Conservation (phyloP, 306 rosid genomes). For the Rosa chinensis region DNA sequence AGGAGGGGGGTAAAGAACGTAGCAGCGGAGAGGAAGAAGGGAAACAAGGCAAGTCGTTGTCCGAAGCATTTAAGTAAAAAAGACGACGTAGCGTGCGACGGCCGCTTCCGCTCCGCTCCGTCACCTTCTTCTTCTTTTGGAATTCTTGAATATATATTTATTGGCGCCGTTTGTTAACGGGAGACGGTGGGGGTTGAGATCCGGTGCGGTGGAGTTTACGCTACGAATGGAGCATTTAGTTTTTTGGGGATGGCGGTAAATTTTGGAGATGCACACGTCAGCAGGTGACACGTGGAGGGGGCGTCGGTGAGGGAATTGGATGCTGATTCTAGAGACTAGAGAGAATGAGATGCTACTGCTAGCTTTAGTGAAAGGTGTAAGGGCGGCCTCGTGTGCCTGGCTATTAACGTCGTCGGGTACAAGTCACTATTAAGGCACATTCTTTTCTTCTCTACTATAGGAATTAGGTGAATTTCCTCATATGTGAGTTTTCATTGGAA, state of each 20-base stretch:
- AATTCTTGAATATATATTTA: not conserved
- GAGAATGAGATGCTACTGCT: not conserved
- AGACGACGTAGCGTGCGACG: slow-evolving; percentile 60
- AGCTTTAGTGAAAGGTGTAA: not conserved
- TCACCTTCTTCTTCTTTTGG: slow-evolving; percentile 35
- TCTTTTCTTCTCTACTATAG: not conserved
- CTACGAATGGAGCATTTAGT: not conserved
- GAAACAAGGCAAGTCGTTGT: slow-evolving; percentile 41
- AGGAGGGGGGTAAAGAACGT: not conserved
- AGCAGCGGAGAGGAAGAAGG: slow-evolving; percentile 11
- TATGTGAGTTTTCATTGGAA: not conserved
- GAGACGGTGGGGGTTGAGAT: slow-evolving; percentile 12
- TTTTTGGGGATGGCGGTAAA: not conserved
- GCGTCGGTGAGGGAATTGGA: slow-evolving; percentile 18
- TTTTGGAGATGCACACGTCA: slow-evolving; percentile 15
- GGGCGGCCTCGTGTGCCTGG: not conserved
- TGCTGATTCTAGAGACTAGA: slow-evolving; percentile 17
- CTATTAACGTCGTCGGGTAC: not conserved
- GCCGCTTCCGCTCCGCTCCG: slow-evolving; percentile 52
- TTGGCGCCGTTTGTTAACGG: slow-evolving; percentile 38
- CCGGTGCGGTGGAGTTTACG: slow-evolving; percentile 18
- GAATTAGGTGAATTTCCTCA: not conserved
- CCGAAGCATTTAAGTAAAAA: slow-evolving; percentile 35
- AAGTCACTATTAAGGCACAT: not conserved
- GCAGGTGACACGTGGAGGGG: slow-evolving; percentile 40